Evolutionary conservation across 2,329 filamentous ascomycete genomes (phyloP), one percentile per base, ranked within the genome.

Genomic region (Fusarium duplospermum): DNA sequence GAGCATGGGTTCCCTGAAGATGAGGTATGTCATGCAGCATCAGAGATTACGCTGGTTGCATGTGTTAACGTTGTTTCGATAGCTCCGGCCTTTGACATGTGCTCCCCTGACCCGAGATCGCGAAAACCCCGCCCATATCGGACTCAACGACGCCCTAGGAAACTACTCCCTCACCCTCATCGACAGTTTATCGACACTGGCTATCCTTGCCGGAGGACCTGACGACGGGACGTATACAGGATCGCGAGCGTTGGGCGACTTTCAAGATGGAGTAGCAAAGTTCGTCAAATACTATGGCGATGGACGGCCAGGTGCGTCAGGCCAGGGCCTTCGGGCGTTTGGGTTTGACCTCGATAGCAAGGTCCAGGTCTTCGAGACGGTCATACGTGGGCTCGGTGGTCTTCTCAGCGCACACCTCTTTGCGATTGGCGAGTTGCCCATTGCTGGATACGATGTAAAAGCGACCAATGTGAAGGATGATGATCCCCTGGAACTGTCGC

Each of bases 301-400:
- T 82, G 96, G 95, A 2, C 91, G 91, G 33, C 83, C 87, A 10
- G 92, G 93, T 4, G 86, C 89, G 16, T 87, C 88, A 6, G 94
- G 93, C 8, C 88, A 90, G 79, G 96, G 96, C 4, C 86, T 89
- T 66, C 88, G 94, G 73, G 91, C 92, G 4, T 89, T 91, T 64
- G 96, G 95, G 0, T 99, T 99, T 79, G 94, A 99, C 82, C 86
- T 98, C 45, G 96, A 99, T 83, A 98, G 95, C 85, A 99, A 98
- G 83, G 96, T 99, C 2, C 96, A 99, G 84, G 94, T 99, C 42
- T 99, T 99, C 80, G 96, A 99, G 85, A 98, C 96, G 1, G 96
- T 98, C 38, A 99, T 99, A 76, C 90, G 96, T 67, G 96, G 96
- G 18, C 90, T 97, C 54, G 96, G 96, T 16, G 96, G 96, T 1